Percentiles rank a stretch among this genome's conserved stretches.
Evolutionary conservation across 2,329 filamentous ascomycete genomes (phyloP).

Genomic region (Bipolaris bicolor): DNA sequence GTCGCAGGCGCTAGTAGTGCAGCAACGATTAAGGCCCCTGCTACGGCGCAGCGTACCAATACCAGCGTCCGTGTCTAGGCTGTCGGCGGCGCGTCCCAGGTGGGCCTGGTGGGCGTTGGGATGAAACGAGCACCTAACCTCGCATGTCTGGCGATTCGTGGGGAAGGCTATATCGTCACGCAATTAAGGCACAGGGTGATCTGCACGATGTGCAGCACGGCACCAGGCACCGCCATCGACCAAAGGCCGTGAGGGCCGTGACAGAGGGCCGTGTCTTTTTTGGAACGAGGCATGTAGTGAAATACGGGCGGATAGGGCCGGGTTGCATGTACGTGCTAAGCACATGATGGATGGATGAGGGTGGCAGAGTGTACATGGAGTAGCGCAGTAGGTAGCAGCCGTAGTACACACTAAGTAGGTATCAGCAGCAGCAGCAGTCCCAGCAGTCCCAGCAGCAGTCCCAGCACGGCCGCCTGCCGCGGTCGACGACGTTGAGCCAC

Average conservation of each 20-base stretch:
- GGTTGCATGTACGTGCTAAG: too few species aligned
- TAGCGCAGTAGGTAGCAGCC: too few species aligned
- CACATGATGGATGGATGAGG: neutral
- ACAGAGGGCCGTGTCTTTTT: neutral
- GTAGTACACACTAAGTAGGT: too few species aligned
- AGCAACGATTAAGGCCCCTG: constrained; percentile 41
- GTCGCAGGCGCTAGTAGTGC: constrained; percentile 45
- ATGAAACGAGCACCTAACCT: constrained; percentile 49
- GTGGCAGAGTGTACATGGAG: too few species aligned
- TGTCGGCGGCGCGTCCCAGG: constrained; percentile 43
- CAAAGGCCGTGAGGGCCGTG: neutral
- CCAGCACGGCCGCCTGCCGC: too few species aligned
- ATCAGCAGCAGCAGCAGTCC: too few species aligned
- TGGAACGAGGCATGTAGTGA: too few species aligned
- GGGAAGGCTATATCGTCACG: constrained; percentile 40
- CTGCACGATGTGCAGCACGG: constrained; percentile 35
- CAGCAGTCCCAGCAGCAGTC: too few species aligned
- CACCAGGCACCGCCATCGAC: constrained; percentile 18
- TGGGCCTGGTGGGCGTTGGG: constrained; percentile 39
- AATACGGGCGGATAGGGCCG: too few species aligned
- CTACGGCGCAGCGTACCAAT: constrained; percentile 40
- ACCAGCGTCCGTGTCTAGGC: constrained; percentile 44
- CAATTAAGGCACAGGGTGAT: constrained; percentile 34
- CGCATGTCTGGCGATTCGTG: constrained; percentile 50
- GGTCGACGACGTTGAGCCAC: neutral